Conservation (phyloP, 495 filamentous ascomycete genomes). For the Tuber umbilicatum region DNA sequence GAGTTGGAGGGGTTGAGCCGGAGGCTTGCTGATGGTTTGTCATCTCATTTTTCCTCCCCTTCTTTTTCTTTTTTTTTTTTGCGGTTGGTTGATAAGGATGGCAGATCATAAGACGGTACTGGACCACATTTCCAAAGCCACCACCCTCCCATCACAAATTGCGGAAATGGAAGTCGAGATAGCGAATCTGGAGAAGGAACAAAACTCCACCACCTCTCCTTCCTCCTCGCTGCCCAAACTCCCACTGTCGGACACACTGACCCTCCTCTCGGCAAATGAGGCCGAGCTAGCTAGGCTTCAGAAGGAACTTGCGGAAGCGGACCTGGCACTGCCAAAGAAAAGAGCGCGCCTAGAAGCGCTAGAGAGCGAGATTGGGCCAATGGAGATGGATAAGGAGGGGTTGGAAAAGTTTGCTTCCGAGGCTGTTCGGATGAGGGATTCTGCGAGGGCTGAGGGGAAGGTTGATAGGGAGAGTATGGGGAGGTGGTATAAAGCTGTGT, state of each 20-base stretch:
- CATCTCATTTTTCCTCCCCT: constrained; percentile 23
- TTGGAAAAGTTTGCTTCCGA: constrained; percentile 66
- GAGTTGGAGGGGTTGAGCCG: constrained; percentile 64
- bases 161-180: constrained; percentile 57
- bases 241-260: constrained; percentile 55
- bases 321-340: constrained; percentile 67
- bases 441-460: constrained; percentile 44
- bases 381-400: constrained; percentile 65
- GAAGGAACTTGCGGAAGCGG: constrained; percentile 63
- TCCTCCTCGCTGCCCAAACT: constrained; percentile 50
- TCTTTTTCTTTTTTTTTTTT: neutral
- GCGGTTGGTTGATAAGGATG: neutral
- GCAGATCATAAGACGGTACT: constrained; percentile 7
- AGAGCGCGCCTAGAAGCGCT: constrained; percentile 63
- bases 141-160: constrained; percentile 57
- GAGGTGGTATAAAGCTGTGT: constrained; percentile 36
- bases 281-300: constrained; percentile 61
- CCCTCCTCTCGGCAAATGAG: constrained; percentile 55
- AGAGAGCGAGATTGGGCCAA: constrained; percentile 61
- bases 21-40: constrained; percentile 45
- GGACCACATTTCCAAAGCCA: constrained; percentile 52
- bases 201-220: constrained; percentile 45
- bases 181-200: constrained; percentile 47
- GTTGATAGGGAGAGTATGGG: constrained; percentile 37
- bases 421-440: constrained; percentile 69